Conservation (phyloP, 1,284 basidiomycete species). For the Porogramme epimiltina region DNA sequence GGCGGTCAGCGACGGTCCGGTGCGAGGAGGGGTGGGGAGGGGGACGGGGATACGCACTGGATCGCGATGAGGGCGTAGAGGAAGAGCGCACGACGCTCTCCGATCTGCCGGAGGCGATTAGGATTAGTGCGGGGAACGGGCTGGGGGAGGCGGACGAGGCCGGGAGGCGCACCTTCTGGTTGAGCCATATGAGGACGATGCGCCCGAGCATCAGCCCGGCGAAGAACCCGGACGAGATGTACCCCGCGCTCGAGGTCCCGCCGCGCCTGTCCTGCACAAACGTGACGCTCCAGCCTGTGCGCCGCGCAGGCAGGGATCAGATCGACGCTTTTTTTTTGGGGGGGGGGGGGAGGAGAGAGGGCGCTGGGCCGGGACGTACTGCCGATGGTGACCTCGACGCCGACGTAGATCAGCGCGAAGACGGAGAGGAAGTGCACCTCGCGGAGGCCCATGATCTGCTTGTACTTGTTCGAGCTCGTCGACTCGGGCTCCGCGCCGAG, state of each 20-base stretch:
- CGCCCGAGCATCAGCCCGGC: conserved; percentile 58
- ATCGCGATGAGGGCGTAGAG: conserved; percentile 54
- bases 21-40: neutral
- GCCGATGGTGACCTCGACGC: conserved; percentile 68
- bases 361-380: conserved; percentile 34
- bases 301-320: too few relatives aligned
- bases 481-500: conserved; percentile 36
- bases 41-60: conserved; percentile 38
- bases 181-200: conserved; percentile 57
- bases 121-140: too few relatives aligned
- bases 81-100: conserved; percentile 52
- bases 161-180: conserved; percentile 43
- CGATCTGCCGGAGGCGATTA: conserved; percentile 39
- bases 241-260: conserved; percentile 35
- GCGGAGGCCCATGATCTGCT: conserved; percentile 54
- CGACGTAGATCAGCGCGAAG: conserved; percentile 69
- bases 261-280: conserved; percentile 21
- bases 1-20: neutral
- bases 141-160: too few relatives aligned
- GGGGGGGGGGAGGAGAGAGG: too few relatives aligned
- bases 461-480: conserved; percentile 47
- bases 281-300: conserved; percentile 19
- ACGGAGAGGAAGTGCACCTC: conserved; percentile 60
- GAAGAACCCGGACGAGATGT: conserved; percentile 42
- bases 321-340: neutral